These are phyloP conservation scores for Myxozyma kluyveri DNA, from an alignment of 805 yeast species.

Conservation along the genomic window DNA sequence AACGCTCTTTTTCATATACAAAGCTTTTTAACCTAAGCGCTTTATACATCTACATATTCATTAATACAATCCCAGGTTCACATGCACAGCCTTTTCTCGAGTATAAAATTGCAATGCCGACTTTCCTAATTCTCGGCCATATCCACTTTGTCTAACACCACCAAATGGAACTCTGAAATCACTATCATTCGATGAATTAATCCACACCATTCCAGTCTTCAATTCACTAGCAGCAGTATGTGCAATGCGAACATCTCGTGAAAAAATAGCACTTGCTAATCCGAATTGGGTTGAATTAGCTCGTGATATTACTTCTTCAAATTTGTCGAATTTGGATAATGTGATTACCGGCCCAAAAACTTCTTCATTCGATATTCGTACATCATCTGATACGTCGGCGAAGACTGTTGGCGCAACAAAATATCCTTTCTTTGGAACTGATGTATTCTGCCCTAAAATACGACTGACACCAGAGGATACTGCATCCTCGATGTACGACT, in stretches of 20 bases:
- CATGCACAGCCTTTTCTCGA: conserved; percentile 75
- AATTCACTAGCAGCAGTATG: conserved; percentile 60
- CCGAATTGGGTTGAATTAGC: conserved; percentile 79
- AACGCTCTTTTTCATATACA: not conserved
- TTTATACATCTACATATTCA: no score
- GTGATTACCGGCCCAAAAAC: conserved; percentile 86
- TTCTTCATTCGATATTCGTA: conserved; percentile 72
- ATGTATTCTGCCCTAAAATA: conserved; percentile 68
- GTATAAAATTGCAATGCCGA: conserved; percentile 84
- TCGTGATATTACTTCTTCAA: conserved; percentile 62
- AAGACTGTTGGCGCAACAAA: conserved; percentile 75
- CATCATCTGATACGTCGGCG: conserved; percentile 61
- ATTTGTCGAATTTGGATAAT: conserved; percentile 60
- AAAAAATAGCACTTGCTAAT: conserved; percentile 77
- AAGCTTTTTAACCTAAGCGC: no score
- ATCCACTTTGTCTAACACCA: conserved; percentile 86
- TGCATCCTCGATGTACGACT: conserved; percentile 73
- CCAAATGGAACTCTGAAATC: conserved; percentile 89
- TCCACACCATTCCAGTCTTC: conserved; percentile 67
- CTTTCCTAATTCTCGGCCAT: conserved; percentile 90
- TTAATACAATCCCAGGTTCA: conserved; percentile 30
- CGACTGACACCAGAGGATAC: conserved; percentile 77
- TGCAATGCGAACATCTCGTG: conserved; percentile 63
- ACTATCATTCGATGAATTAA: conserved; percentile 72
- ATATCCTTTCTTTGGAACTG: conserved; percentile 37